Evolutionary conservation across 768 basidiomycete species (phyloP).

Genomic region (Mycena crocata): DNA sequence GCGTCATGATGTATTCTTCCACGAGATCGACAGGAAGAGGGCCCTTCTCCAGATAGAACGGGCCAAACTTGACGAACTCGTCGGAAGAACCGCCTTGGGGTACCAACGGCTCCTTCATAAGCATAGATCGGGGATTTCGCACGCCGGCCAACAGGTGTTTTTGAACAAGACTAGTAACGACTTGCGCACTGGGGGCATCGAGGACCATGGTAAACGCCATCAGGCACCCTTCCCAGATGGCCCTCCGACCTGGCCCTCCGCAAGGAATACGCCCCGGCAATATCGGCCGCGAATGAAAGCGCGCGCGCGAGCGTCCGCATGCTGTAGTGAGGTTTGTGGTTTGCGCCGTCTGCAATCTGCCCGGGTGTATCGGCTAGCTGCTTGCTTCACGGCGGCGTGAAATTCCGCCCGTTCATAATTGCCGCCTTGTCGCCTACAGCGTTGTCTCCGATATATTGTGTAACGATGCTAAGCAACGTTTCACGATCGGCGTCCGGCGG

Average conservation of each 20-base stretch:
- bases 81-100: slow-evolving; percentile 59
- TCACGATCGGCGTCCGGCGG: slow-evolving; percentile 93
- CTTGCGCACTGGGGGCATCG: slow-evolving; percentile 74
- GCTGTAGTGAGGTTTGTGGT: slow-evolving; percentile 94
- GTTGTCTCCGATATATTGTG: slow-evolving; percentile 87
- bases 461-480: slow-evolving; percentile 86
- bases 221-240: slow-evolving; percentile 95
- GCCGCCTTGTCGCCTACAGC: slow-evolving; percentile 88
- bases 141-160: slow-evolving; percentile 84
- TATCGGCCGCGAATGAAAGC: slow-evolving; percentile 89
- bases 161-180: slow-evolving; percentile 78
- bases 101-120: slow-evolving; percentile 74
- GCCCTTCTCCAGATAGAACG: slow-evolving; percentile 90
- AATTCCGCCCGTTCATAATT: slow-evolving; percentile 92
- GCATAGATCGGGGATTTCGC: slow-evolving; percentile 80
- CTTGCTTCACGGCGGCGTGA: slow-evolving; percentile 84
- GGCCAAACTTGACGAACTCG: slow-evolving; percentile 86
- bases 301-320: slow-evolving; percentile 96
- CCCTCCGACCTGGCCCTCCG: no score
- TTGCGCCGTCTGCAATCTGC: slow-evolving; percentile 92
- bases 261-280: slow-evolving; percentile 79
- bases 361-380: slow-evolving; percentile 76
- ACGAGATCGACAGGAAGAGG: slow-evolving; percentile 68
- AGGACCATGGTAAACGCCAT: slow-evolving; percentile 99
- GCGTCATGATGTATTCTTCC: slow-evolving; percentile 93